Conservation (phyloP, 768 basidiomycete genomes). For the Leccinum disarticulatum region DNA sequence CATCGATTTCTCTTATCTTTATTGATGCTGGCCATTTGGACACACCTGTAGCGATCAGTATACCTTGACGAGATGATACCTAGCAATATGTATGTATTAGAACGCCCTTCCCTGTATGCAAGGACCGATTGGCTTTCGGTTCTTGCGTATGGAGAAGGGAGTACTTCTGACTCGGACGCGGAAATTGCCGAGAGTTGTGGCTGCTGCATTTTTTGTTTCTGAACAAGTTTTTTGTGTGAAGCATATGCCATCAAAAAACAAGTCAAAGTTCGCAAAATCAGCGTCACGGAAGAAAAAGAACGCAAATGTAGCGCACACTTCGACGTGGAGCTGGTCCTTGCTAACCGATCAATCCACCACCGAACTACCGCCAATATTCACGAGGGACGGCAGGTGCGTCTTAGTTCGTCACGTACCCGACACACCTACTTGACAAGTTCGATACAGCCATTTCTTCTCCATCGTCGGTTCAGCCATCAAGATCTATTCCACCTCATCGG, state of each 20-base stretch:
- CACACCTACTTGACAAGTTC: constrained; percentile 2
- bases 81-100: constrained; percentile 19
- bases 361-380: constrained; percentile 73
- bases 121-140: constrained; percentile 24
- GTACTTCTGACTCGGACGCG: constrained; percentile 19
- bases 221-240: constrained; percentile 5
- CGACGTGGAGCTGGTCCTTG: constrained; percentile 59
- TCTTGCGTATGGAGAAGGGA: constrained; percentile 32
- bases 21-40: not conserved
- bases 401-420: constrained; percentile 5
- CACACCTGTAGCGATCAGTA: not conserved
- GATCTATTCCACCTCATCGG: constrained; percentile 78
- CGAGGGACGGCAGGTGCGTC: constrained; percentile 81
- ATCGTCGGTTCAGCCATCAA: constrained; percentile 79
- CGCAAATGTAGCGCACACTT: constrained; percentile 19
- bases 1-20: not conserved
- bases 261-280: constrained; percentile 49
- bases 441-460: constrained; percentile 82
- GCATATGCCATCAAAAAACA: constrained; percentile 39
- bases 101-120: constrained; percentile 27
- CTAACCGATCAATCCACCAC: constrained; percentile 69
- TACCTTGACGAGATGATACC: constrained; percentile 29
- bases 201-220: constrained; percentile 23
- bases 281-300: constrained; percentile 13
- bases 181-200: constrained; percentile 24